phyloP scores from a whole-genome alignment of 805 yeast species.

The Pichia eremophila region DNA sequence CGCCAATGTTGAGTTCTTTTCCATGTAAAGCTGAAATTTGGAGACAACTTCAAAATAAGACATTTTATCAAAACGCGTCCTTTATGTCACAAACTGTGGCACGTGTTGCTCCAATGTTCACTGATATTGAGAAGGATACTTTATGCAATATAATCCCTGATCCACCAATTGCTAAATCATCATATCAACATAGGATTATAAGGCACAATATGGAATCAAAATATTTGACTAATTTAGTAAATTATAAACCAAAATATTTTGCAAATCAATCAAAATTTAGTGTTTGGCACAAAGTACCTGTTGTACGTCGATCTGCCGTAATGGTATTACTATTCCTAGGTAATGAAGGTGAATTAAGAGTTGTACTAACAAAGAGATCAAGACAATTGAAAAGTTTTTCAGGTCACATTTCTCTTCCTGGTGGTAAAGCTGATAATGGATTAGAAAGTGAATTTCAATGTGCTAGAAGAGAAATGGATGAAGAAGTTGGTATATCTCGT shows the following conservation, averaged over 20 bases:
- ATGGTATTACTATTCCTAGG: conserved; percentile 67
- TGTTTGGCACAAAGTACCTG: conserved; percentile 60
- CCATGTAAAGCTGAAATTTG: no score
- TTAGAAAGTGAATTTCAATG: conserved; percentile 61
- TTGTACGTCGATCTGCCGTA: conserved; percentile 67
- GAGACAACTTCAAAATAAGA: neutral
- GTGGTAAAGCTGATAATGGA: conserved; percentile 77
- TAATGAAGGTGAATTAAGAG: conserved; percentile 63
- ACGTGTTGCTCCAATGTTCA: neutral
- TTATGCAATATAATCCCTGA: no score
- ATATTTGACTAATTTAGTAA: conserved; percentile 27
- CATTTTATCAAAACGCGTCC: neutral
- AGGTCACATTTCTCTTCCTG: conserved; percentile 89
- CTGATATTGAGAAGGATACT: neutral
- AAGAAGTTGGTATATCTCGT: conserved; percentile 70
- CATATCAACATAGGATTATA: conserved; percentile 3
- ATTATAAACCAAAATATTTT: conserved; percentile 28
- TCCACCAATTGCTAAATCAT: conserved; percentile 3
- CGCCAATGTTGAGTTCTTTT: neutral
- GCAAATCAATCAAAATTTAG: conserved; percentile 24
- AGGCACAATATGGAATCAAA: conserved; percentile 24
- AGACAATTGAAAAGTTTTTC: conserved; percentile 62
- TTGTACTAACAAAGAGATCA: conserved; percentile 71
- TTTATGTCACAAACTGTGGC: neutral
- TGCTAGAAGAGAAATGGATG: conserved; percentile 76